Evolutionary conservation across 2,329 filamentous ascomycete species (phyloP).

Genomic region (Sclerotinia glacialis): DNA sequence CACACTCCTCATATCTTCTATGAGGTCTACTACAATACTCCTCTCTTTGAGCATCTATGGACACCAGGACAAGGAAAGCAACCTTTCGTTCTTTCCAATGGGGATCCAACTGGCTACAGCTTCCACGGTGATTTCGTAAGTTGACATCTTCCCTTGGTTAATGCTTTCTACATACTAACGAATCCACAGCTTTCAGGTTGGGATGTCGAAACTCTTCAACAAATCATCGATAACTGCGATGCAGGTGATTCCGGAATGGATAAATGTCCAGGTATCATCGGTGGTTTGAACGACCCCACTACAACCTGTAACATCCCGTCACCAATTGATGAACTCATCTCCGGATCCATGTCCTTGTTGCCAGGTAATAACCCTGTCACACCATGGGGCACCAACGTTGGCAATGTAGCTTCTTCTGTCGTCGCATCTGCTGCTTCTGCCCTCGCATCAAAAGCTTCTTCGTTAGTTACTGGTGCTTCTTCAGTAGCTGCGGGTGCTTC

Average conservation of each 20-base stretch:
- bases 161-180: conserved; percentile 28
- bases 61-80: conserved; percentile 60
- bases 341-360: conserved; percentile 47
- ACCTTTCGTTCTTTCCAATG: conserved; percentile 77
- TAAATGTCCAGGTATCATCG: conserved; percentile 56
- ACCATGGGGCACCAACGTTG: conserved; percentile 44
- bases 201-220: conserved; percentile 65
- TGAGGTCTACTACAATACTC: conserved; percentile 81
- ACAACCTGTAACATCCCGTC: conserved; percentile 51
- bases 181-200: conserved; percentile 71
- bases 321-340: conserved; percentile 47
- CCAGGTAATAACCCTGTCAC: conserved; percentile 56
- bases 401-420: conserved; percentile 5
- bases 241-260: conserved; percentile 59
- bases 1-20: conserved; percentile 75
- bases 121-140: conserved; percentile 72
- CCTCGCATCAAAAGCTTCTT: background rate
- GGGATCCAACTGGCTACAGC: conserved; percentile 71
- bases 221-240: conserved; percentile 70
- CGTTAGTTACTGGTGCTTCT: background rate
- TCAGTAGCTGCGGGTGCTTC: background rate
- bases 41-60: conserved; percentile 57
- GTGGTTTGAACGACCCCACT: conserved; percentile 49
- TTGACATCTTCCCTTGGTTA: background rate
- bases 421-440: conserved; percentile 5